phyloP scores from a whole-genome alignment of 2,329 filamentous ascomycete species.

The Microcera coccophila region DNA sequence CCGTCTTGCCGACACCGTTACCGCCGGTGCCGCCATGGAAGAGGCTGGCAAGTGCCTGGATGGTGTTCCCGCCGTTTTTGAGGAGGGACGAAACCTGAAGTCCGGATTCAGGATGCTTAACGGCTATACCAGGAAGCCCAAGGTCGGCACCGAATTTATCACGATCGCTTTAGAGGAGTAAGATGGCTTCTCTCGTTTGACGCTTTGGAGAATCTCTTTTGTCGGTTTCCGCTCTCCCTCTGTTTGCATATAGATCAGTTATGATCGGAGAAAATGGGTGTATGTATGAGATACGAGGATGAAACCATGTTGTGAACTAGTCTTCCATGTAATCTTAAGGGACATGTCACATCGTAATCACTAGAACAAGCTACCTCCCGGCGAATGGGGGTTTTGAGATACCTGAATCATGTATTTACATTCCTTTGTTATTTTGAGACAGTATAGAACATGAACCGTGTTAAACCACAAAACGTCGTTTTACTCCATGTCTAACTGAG shows the following conservation, averaged over 20 bases:
- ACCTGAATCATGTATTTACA: conserved; percentile 17
- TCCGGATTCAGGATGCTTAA: conserved; percentile 59
- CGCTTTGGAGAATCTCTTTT: conserved; percentile 21
- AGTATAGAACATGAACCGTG: not conserved
- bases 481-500: too few species aligned
- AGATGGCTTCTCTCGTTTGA: conserved; percentile 3
- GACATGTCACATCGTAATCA: conserved; percentile 7
- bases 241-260: conserved; percentile 12
- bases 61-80: conserved; percentile 56
- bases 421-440: not conserved
- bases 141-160: conserved; percentile 35
- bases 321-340: conserved; percentile 13
- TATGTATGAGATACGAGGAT: conserved; percentile 9
- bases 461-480: too few species aligned
- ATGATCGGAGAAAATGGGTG: conserved; percentile 6
- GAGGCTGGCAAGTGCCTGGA: conserved; percentile 59
- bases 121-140: conserved; percentile 62
- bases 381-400: conserved; percentile 23
- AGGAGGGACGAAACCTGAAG: conserved; percentile 58
- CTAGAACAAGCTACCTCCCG: conserved; percentile 11
- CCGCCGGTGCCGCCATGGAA: conserved; percentile 46
- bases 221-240: conserved; percentile 14
- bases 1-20: conserved; percentile 51
- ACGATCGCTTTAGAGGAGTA: conserved; percentile 32
- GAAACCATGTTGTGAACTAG: conserved; percentile 19